These are phyloP conservation scores for Colletotrichum truncatum DNA, from an alignment of 2,329 filamentous ascomycete species.

Conservation along the genomic window DNA sequence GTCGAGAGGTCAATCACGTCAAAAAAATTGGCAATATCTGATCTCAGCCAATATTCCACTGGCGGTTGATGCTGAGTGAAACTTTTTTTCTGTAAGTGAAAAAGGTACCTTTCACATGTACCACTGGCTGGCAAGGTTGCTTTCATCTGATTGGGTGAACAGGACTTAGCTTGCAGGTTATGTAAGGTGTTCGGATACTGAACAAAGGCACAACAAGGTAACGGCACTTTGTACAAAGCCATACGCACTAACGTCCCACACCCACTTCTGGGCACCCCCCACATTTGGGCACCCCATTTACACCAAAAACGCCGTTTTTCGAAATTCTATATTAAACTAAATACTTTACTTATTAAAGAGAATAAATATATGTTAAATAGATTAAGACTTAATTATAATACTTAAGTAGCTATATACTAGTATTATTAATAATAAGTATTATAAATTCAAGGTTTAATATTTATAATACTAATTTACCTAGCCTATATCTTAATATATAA, in stretches of 20 bases:
- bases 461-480: too few relatives aligned
- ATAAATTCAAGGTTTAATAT: too few relatives aligned
- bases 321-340: too few relatives aligned
- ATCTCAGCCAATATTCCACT: conserved; percentile 5
- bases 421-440: too few relatives aligned
- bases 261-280: too few relatives aligned
- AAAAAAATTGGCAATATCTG: neutral
- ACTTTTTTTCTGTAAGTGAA: conserved; percentile 31
- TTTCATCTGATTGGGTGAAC: neutral
- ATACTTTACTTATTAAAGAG: too few relatives aligned
- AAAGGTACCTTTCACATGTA: conserved; percentile 24
- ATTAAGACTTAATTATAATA: too few relatives aligned
- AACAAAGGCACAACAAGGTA: neutral
- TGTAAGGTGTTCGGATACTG: neutral
- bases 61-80: conserved; percentile 25
- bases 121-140: neutral
- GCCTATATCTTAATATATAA: too few relatives aligned
- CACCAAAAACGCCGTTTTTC: too few relatives aligned
- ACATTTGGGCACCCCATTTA: too few relatives aligned
- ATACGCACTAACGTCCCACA: neutral
- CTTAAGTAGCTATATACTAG: too few relatives aligned
- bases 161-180: neutral
- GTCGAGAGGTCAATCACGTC: neutral
- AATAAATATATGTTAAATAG: too few relatives aligned
- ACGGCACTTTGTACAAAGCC: neutral